Conservation (phyloP, 2,329 filamentous ascomycete genomes). For the Blumeria graminis region DNA sequence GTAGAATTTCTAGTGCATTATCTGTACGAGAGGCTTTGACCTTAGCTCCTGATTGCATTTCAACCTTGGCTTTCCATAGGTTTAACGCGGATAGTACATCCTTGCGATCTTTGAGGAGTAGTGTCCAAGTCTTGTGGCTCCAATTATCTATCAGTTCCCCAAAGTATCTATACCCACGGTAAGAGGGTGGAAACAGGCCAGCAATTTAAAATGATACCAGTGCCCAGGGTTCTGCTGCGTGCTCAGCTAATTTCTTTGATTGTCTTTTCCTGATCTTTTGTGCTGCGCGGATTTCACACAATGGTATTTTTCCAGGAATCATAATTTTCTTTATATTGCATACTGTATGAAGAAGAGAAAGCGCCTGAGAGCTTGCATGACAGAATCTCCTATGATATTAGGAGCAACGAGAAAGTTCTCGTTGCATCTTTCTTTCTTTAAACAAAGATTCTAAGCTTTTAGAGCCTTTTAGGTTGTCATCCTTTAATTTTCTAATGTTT, state of each 20-base stretch:
- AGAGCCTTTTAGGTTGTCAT: not conserved
- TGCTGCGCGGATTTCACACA: no score
- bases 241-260: no score
- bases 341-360: not conserved
- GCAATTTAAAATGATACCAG: no score
- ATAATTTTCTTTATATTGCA: slow-evolving; percentile 1
- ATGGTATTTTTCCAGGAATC: not conserved
- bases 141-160: no score
- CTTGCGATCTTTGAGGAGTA: no score
- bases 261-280: no score
- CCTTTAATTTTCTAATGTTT: not conserved
- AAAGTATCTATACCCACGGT: no score
- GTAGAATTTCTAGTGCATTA: not conserved
- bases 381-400: not conserved
- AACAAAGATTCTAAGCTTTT: not conserved
- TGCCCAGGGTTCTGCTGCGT: no score
- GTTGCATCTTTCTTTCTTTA: not conserved
- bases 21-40: not conserved
- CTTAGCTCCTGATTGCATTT: not conserved
- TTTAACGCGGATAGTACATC: no score
- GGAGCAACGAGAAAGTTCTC: not conserved
- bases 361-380: not conserved
- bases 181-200: no score
- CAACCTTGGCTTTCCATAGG: not conserved
- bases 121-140: no score